Evolutionary conservation across 768 basidiomycete genomes (phyloP).

Genomic region (Tylopilus intermedius): DNA sequence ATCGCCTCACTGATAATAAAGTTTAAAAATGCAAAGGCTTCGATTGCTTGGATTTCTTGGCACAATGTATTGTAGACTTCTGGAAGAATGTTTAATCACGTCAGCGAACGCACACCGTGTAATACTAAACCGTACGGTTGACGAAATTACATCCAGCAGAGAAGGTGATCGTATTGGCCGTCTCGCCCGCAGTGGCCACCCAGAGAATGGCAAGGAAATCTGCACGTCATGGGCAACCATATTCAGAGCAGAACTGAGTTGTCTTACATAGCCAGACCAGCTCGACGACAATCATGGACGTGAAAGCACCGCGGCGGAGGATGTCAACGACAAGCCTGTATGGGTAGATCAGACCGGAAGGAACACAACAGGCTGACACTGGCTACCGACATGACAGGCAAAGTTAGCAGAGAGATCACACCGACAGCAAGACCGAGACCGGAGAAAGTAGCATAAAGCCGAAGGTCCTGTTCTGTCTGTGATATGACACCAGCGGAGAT

Average conservation of each 20-base stretch:
- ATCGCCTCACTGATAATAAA: conserved; percentile 31
- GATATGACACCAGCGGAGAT: conserved; percentile 27
- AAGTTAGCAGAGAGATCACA: conserved; percentile 26
- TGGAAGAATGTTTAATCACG: neutral
- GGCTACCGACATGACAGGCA: conserved; percentile 25
- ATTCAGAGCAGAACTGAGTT: neutral
- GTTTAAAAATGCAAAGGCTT: conserved; percentile 34
- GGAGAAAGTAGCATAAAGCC: conserved; percentile 18
- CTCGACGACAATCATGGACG: conserved; percentile 38
- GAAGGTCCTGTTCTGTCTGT: conserved; percentile 9
- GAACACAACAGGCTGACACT: neutral
- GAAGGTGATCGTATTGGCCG: conserved; percentile 14
- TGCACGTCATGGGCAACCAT: conserved; percentile 6
- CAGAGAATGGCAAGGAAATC: conserved; percentile 36
- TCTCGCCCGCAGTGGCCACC: conserved; percentile 34
- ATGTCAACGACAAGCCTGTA: conserved; percentile 34
- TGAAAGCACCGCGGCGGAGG: conserved; percentile 33
- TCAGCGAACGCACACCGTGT: neutral
- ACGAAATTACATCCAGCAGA: conserved; percentile 5
- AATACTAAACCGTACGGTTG: conserved; percentile 2
- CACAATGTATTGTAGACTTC: conserved; percentile 19
- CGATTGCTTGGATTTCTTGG: conserved; percentile 28
- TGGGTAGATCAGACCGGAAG: neutral
- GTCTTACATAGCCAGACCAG: conserved; percentile 34
- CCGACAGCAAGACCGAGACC: conserved; percentile 28